Evolutionary conservation across 176 grass and related monocot genomes (phyloP).

Genomic region (Carex scoparia): DNA sequence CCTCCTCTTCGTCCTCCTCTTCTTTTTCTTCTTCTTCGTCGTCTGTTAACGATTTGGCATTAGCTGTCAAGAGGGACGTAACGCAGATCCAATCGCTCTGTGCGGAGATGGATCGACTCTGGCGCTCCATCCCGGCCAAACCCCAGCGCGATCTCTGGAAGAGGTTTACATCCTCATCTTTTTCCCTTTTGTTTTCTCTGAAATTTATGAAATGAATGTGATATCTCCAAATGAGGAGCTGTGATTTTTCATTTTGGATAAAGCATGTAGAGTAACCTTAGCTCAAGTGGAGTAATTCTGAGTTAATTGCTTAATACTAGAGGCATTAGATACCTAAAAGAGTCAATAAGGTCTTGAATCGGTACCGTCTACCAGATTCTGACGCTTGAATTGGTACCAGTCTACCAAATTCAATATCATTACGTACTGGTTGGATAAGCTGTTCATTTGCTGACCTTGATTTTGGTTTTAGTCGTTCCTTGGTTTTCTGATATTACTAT

Average conservation of each 20-base stretch:
- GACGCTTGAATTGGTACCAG: neutral
- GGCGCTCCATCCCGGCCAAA: slow-evolving; percentile 73
- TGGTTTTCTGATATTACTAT: neutral
- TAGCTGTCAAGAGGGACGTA: slow-evolving; percentile 48
- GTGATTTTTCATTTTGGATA: neutral
- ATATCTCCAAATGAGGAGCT: neutral
- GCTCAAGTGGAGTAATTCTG: neutral
- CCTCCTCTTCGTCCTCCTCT: slow-evolving; percentile 35
- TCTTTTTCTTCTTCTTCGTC: slow-evolving; percentile 32
- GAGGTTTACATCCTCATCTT: slow-evolving; percentile 40
- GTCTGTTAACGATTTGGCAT: slow-evolving; percentile 39
- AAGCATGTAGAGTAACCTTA: neutral
- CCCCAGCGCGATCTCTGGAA: slow-evolving; percentile 95
- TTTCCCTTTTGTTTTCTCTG: neutral
- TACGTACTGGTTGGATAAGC: neutral
- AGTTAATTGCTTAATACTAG: neutral
- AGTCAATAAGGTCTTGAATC: neutral
- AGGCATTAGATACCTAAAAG: neutral
- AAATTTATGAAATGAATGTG: neutral
- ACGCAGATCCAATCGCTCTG: slow-evolving; percentile 86
- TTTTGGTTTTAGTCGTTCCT: neutral
- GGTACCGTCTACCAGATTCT: neutral
- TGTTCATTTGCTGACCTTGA: neutral
- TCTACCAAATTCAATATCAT: neutral
- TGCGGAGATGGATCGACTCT: slow-evolving; percentile 91